Evolutionary conservation across 2,329 filamentous ascomycete species (phyloP).

Genomic region (Fusarium nurragi): DNA sequence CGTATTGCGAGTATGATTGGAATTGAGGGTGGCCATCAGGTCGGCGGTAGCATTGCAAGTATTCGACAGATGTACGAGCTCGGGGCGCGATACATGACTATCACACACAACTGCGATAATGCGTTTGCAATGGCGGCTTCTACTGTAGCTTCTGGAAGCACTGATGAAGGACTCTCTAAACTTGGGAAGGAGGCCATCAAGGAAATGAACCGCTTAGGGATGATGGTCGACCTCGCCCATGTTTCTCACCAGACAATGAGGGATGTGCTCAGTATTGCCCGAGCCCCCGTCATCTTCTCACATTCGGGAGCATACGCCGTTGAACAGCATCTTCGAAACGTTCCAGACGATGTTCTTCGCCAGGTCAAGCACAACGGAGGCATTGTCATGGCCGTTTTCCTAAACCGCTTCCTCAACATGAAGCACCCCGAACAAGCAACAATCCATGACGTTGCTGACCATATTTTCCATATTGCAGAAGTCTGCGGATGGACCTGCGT

Average conservation of each 20-base stretch:
- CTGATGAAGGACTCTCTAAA: conserved; percentile 39
- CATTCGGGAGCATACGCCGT: conserved; percentile 45
- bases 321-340: conserved; percentile 50
- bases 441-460: conserved; percentile 51
- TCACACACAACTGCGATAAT: conserved; percentile 51
- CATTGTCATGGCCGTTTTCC: conserved; percentile 53
- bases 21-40: conserved; percentile 51
- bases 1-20: conserved; percentile 51
- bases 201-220: conserved; percentile 52
- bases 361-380: conserved; percentile 50
- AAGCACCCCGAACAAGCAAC: conserved; percentile 46
- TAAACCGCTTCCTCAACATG: conserved; percentile 48
- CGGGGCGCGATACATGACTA: conserved; percentile 51
- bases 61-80: conserved; percentile 50
- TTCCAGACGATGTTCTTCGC: conserved; percentile 53
- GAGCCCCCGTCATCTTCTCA: conserved; percentile 47
- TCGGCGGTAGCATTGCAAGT: conserved; percentile 47
- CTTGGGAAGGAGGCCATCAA: conserved; percentile 43
- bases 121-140: conserved; percentile 45
- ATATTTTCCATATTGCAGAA: conserved; percentile 45
- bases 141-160: conserved; percentile 41
- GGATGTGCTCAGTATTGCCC: conserved; percentile 42
- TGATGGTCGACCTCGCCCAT: conserved; percentile 49
- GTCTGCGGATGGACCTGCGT: conserved; percentile 51
- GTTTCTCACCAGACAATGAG: conserved; percentile 46